Evolutionary conservation across 2,329 filamentous ascomycete genomes (phyloP).

Genomic region (Aspergillus novoparasiticus): DNA sequence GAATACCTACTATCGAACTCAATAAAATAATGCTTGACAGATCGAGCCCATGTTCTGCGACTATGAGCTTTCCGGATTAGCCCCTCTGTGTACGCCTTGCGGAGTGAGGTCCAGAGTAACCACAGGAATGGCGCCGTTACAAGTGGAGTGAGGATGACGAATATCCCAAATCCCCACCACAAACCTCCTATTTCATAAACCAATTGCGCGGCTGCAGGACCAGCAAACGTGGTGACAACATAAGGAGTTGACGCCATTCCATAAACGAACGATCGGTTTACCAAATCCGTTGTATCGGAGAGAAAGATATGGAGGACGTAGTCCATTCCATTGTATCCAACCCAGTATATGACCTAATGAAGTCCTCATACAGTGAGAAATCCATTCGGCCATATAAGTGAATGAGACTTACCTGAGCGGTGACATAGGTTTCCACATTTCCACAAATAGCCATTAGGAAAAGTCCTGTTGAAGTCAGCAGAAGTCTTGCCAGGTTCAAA

Average conservation of each 20-base stretch:
- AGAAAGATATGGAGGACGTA: constrained; percentile 62
- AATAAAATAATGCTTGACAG: constrained; percentile 7
- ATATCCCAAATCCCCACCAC: constrained; percentile 66
- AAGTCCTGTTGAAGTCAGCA: constrained; percentile 39
- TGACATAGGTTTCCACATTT: constrained; percentile 63
- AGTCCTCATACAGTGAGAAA: neutral
- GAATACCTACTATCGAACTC: constrained; percentile 9
- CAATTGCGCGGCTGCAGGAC: constrained; percentile 54
- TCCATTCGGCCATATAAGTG: too few species aligned
- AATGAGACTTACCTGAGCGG: constrained; percentile 54
- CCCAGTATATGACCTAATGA: constrained; percentile 45
- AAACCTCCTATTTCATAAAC: constrained; percentile 57
- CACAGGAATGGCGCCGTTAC: constrained; percentile 1
- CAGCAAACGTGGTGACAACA: constrained; percentile 55
- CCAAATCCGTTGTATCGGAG: constrained; percentile 63
- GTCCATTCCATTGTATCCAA: constrained; percentile 58
- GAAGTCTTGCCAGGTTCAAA: neutral
- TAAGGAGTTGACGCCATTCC: constrained; percentile 62
- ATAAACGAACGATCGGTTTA: constrained; percentile 62
- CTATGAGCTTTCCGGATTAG: neutral
- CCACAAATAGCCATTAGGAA: constrained; percentile 65
- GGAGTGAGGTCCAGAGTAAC: constrained; percentile 1
- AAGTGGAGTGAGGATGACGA: constrained; percentile 53
- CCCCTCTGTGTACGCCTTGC: neutral
- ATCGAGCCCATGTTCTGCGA: neutral